A percentile compares a stretch with the other conserved stretches of the same genome.
Conservation (phyloP, 371 early-diverging fungal species). For the Zychaea mexicana region DNA sequence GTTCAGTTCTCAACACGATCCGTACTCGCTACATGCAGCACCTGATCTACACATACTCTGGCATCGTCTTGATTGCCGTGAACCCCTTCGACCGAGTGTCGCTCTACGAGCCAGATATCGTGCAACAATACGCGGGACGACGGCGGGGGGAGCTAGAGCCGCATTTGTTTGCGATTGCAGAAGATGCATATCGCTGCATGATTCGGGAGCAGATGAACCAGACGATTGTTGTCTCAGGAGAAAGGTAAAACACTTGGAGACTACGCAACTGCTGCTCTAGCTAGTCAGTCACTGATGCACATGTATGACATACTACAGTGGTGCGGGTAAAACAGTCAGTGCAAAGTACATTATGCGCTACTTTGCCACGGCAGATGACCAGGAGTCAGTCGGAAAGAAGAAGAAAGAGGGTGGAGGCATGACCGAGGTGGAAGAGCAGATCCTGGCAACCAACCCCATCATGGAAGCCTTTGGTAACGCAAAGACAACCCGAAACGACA, state of each 20-base stretch:
- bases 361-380: slow-evolving; percentile 90
- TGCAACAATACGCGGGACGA: slow-evolving; percentile 92
- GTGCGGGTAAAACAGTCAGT: slow-evolving; percentile 96
- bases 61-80: slow-evolving; percentile 95
- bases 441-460: slow-evolving; percentile 94
- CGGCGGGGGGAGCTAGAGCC: slow-evolving; percentile 95
- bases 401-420: slow-evolving; percentile 50
- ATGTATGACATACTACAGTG: slow-evolving; percentile 50
- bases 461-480: slow-evolving; percentile 99
- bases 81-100: slow-evolving; percentile 93
- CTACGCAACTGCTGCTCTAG: too few species aligned
- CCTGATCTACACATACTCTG: slow-evolving; percentile 98
- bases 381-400: slow-evolving; percentile 45
- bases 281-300: too few species aligned
- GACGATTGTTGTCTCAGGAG: slow-evolving; percentile 98
- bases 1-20: slow-evolving; percentile 81
- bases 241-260: slow-evolving; percentile 65
- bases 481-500: slow-evolving; percentile 97
- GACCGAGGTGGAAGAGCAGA: slow-evolving; percentile 83
- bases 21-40: slow-evolving; percentile 80
- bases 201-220: slow-evolving; percentile 91
- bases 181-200: slow-evolving; percentile 97
- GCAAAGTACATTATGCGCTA: slow-evolving; percentile 98
- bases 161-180: slow-evolving; percentile 98
- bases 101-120: slow-evolving; percentile 83